Base-by-base conservation (phyloP, 768 basidiomycete genomes). In the Panellus pusillus region DNA sequence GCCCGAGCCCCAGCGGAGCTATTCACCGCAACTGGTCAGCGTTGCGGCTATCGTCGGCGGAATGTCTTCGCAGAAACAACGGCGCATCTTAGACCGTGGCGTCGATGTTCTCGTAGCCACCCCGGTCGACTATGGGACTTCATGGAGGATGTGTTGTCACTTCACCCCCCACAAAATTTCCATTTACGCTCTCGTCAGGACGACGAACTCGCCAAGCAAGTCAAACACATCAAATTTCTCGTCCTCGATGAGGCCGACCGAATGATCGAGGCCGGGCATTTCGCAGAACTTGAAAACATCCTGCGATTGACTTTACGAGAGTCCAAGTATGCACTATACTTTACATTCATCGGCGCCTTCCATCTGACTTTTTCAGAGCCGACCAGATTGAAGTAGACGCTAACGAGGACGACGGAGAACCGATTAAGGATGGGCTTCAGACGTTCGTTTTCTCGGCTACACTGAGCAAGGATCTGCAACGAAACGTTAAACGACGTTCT, bases 401-500 rank as follows among this genome's bases (percentile, higher is more conserved):
- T 9, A 66, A 71, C n/a, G 72, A 75, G 31, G 61, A 68, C 28
- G 58, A 66, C 13, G 64, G 66, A 32, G 63, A 65, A 29, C 65
- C 61, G 3, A 60, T 63, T 18, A 63, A 65, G 32, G 75, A 81
- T 51, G 70, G 67, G 29, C 66, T 98, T 65, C 94, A 97, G 67
- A 98, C 94, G 0, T 95, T 98, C 62, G 89, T 99, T 27, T 98
- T 96, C 74, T 97, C 94, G 6, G 96, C 96, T 0, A 99, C 96
- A 0, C 72, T 99, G 57, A 94, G 91, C 65, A 97, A 95, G 67
- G 95, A 94, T 61, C 77, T 99, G 4, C 96, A 98, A 67, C 80
- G 80, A 29, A 96, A 98, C 65, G 76, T 99, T 31, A 93, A 91
- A 71, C 81, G 78, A 64, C 75, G 78, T 41, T 70, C 67, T 35